These are phyloP conservation scores for Fusarium falciforme DNA, from an alignment of 2,329 filamentous ascomycete genomes.

Conservation along the genomic window DNA sequence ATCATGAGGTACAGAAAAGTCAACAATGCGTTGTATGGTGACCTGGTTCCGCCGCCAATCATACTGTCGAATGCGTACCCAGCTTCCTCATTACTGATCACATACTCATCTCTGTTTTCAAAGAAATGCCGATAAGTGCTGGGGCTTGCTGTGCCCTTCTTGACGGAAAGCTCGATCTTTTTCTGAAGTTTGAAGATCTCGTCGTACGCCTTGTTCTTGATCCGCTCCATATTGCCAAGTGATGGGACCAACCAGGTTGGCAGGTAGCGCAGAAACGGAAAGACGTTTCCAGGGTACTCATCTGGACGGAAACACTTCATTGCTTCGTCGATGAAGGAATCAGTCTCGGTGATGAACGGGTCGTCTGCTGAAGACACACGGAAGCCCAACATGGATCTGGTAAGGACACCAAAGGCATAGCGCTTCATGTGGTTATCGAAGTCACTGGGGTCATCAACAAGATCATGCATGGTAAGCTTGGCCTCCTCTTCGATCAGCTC, in stretches of 20 bases:
- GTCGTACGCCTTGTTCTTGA: neutral
- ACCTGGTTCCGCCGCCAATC: neutral
- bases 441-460: neutral
- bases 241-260: slow-evolving; percentile 3
- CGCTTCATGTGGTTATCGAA: slow-evolving; percentile 4
- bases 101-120: neutral
- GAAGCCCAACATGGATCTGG: slow-evolving; percentile 1
- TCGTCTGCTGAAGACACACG: neutral
- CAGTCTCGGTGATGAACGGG: neutral
- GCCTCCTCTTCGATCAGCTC: neutral
- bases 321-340: neutral
- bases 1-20: slow-evolving; percentile 13
- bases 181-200: neutral
- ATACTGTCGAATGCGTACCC: slow-evolving; percentile 5
- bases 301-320: slow-evolving; percentile 8
- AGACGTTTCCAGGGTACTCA: neutral
- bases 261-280: neutral
- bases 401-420: slow-evolving; percentile 1
- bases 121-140: neutral
- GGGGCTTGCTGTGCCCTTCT: neutral
- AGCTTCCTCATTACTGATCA: slow-evolving; percentile 1
- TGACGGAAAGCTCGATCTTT: neutral
- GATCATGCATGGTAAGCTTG: neutral
- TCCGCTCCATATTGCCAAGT: neutral
- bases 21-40: neutral